Conservation (phyloP, 1,284 basidiomycete species). For the Leccinum olivaceoglutinosum region DNA sequence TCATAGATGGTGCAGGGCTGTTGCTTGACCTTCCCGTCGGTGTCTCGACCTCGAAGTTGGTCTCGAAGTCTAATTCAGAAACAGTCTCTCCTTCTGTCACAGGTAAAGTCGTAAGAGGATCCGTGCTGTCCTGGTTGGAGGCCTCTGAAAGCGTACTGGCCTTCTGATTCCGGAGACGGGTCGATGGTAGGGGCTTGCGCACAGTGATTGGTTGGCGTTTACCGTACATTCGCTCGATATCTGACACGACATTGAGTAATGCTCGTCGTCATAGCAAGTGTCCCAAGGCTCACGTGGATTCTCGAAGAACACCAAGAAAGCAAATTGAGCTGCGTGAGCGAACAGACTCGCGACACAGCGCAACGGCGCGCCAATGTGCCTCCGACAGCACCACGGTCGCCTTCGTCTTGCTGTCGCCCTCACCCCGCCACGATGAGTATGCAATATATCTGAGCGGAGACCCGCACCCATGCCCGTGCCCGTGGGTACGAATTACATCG, state of each 20-base stretch:
- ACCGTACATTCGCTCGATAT: conserved; percentile 90
- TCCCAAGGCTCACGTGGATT: conserved; percentile 75
- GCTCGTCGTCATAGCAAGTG: background rate
- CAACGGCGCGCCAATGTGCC: too few relatives aligned
- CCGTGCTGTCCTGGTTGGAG: conserved; percentile 5
- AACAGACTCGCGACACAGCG: conserved; percentile 70
- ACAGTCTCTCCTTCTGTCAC: conserved; percentile 70
- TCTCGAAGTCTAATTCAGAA: conserved; percentile 63
- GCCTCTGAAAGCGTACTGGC: background rate
- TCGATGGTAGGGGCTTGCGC: conserved; percentile 57
- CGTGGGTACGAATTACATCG: too few relatives aligned
- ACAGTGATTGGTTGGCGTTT: conserved; percentile 82
- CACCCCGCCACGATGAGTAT: too few relatives aligned
- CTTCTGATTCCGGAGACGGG: conserved; percentile 11
- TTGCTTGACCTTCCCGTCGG: conserved; percentile 12
- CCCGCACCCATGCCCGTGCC: too few relatives aligned
- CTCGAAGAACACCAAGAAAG: conserved; percentile 95
- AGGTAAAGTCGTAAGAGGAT: conserved; percentile 33
- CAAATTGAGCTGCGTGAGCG: conserved; percentile 93
- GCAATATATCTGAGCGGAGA: too few relatives aligned
- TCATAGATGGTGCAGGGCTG: background rate
- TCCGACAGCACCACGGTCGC: too few relatives aligned
- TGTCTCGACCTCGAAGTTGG: conserved; percentile 58
- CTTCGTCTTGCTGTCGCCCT: too few relatives aligned
- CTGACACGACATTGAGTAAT: conserved; percentile 36